Base-by-base conservation (phyloP, 2,329 filamentous ascomycete species). In the Helminthosporium solani region DNA sequence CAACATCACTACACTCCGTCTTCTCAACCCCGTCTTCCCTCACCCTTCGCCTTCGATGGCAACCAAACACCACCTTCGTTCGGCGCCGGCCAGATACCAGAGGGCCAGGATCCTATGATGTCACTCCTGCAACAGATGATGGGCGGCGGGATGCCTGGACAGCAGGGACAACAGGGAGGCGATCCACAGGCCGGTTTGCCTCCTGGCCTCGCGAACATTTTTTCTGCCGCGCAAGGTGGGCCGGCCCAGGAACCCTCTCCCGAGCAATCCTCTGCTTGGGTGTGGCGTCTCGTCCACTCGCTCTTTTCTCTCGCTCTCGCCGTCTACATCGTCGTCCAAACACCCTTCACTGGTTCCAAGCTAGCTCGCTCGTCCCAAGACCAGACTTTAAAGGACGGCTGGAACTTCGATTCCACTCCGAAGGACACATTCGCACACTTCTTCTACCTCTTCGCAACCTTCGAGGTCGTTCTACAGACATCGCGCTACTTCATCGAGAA, bases 401-500 rank as follows among this genome's bases (percentile, higher is more conserved):
- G 66, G 58, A 53, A 54, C 2, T 36, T 51, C 2, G 62, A 63
- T 8, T 57, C 70, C 7, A 62, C 60, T 1, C 68, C 74, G 23
- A 65, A 70, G 14, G 69, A 70, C 38, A 60, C 67, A 28, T 73
- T 75, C 33, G 74, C 74, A 36, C 76, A 78, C 50, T 85, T 90
- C 70, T 90, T 92, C 70, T 89, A 84, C 75, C 78, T 87, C n/a
- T 94, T 92, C 64, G 85, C 87, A 5, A 89, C 87, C 0, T 84
- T 82, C 25, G 87, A 94, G 72, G 78, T 88, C 9, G 66, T 88
- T 42, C 74, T 92, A 52, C 81, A 92, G 53, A 86, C 83, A 1
- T 84, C 81, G 23, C 77, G 87, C 19, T 88, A 86, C 65, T 83
- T 90, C 56, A 63, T 89, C 41, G 86, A 90, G 58, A 82, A 81